These are phyloP conservation scores for Salicornia ramosissima DNA, from an alignment of 148 eudicot species.

Conservation along the genomic window DNA sequence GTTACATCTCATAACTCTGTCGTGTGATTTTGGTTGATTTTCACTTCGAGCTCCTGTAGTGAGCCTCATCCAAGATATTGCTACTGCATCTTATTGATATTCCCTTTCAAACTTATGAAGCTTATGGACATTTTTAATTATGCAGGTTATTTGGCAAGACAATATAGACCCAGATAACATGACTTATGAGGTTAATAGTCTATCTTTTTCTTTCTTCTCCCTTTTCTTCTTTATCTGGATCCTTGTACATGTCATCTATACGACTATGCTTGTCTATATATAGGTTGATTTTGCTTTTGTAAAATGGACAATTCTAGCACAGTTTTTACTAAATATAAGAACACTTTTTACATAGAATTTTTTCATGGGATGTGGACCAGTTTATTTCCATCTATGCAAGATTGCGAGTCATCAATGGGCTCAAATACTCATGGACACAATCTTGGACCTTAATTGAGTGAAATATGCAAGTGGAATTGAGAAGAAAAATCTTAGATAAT, in stretches of 20 bases:
- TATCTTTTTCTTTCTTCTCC: background rate
- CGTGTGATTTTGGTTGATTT: background rate
- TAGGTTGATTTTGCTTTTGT: too few species aligned
- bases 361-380: background rate
- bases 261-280: background rate
- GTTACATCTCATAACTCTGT: background rate
- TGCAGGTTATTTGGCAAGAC: slow-evolving; percentile 84
- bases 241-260: background rate
- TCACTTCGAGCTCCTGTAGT: background rate
- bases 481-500: background rate
- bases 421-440: too few species aligned
- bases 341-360: background rate
- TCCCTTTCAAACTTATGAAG: background rate
- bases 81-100: background rate
- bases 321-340: background rate
- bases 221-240: background rate
- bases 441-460: background rate
- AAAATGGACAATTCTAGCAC: background rate
- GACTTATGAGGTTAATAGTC: slow-evolving; percentile 78
- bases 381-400: too few species aligned
- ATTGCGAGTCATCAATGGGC: too few species aligned
- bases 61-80: background rate
- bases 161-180: slow-evolving; percentile 81
- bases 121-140: background rate
- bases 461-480: slow-evolving; percentile 3